Conservation (phyloP, 2,329 filamentous ascomycete genomes). For the Teratosphaeria nubilosa region DNA sequence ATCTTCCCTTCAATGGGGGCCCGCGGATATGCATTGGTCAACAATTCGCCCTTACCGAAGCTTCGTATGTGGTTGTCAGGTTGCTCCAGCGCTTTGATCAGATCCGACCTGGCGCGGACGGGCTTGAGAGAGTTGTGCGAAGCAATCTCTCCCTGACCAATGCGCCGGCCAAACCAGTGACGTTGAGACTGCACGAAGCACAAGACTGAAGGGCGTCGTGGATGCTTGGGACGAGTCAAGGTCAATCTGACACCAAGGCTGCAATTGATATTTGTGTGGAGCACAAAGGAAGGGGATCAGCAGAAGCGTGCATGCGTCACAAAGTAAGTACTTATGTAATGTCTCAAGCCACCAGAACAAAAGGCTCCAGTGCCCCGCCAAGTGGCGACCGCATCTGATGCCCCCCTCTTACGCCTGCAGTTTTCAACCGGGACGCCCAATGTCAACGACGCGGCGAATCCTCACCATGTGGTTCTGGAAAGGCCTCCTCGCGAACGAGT, state of each 20-base stretch:
- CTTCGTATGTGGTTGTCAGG: constrained; percentile 34
- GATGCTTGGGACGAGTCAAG: background rate
- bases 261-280: background rate
- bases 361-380: background rate
- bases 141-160: constrained; percentile 21
- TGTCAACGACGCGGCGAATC: background rate
- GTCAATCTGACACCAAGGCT: background rate
- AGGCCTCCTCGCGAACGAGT: background rate
- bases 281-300: background rate
- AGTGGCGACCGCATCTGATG: background rate
- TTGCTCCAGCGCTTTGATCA: constrained; percentile 31
- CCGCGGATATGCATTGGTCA: constrained; percentile 78
- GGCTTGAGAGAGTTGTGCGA: constrained; percentile 11
- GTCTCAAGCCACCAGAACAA: background rate
- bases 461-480: background rate
- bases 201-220: background rate
- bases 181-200: constrained; percentile 14
- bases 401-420: background rate
- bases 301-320: background rate
- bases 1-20: constrained; percentile 9
- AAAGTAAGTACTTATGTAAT: background rate
- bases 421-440: background rate
- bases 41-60: constrained; percentile 53
- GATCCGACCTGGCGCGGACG: constrained; percentile 15
- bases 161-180: constrained; percentile 17